These are phyloP conservation scores for Dimargaris xerosporica DNA, from an alignment of 192 early-diverging fungal genomes.

Conservation along the genomic window DNA sequence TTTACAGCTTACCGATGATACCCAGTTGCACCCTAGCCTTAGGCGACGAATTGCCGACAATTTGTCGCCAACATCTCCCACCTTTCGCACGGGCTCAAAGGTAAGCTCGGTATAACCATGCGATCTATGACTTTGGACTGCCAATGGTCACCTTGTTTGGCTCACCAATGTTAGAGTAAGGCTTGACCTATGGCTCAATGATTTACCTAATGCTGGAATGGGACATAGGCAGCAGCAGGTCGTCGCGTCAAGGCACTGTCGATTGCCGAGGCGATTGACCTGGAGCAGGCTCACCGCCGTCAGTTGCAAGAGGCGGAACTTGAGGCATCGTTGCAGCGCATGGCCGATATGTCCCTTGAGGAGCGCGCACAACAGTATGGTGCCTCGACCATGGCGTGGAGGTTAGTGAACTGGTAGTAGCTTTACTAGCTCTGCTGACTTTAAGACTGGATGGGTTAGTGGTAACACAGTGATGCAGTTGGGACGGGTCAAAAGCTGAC, in stretches of 20 bases:
- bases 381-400: background rate
- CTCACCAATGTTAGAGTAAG: background rate
- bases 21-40: background rate
- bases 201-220: background rate
- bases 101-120: background rate
- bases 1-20: background rate
- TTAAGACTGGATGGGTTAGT: background rate
- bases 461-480: background rate
- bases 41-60: background rate
- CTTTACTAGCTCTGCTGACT: background rate
- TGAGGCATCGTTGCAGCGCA: background rate
- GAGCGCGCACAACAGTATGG: background rate
- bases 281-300: background rate
- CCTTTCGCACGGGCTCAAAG: background rate
- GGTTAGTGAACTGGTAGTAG: background rate
- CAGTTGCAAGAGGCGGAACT: background rate
- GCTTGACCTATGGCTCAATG: background rate
- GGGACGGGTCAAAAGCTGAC: background rate
- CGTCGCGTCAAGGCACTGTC: background rate
- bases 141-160: background rate
- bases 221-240: background rate
- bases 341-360: conserved; percentile 1
- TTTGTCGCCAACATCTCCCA: background rate
- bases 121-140: background rate
- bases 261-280: conserved; percentile 1